Base-by-base conservation (phyloP, 768 basidiomycete species). In the Podaxis sp. region DNA sequence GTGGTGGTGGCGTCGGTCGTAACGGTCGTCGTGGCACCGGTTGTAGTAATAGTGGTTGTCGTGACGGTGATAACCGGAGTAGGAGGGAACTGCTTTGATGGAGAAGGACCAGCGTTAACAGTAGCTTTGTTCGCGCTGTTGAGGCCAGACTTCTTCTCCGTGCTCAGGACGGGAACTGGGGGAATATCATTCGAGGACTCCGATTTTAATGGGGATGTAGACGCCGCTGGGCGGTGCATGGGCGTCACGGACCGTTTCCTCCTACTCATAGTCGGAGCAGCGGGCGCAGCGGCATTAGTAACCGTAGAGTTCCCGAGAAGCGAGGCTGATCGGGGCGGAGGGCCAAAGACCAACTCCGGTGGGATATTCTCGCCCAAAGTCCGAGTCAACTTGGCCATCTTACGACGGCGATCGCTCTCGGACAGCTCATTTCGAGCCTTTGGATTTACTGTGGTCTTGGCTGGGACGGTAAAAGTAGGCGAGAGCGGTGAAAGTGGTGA, bases 341-440 rank as follows among this genome's bases (percentile, higher is more conserved):
- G 24, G 22, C 68, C 69, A 56, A 78, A 77, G 2, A 88, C 79
- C 26, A 87, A 79, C 67, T 86, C 85, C 2, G 79, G 70, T 15
- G 87, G 87, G 42, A 88, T 75, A 63, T 80, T 81, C 72, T 87
- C 85, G 38, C 87, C 87, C 6, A 88, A 75, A 24, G 83, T 84
- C 48, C 85, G 79, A 1, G 77, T 70, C 38, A 88, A 77, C 71
- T 87, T 87, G 5, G 83, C 84, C 79, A 87, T 79, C 65, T 82
- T 83, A 65, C 75, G 77, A 49, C 85, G 70, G 19, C 79, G 66
- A 58, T 73, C 71, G 36, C 66, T 64, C 30, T 72, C 71, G 22
- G 71, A 68, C 24, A 72, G 57, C 17, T 51, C 57, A 19, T 61
- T 61, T 30, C 11, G 42, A 3, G 33, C 28, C 19, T 28, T 22